Base-by-base conservation (phyloP, 768 basidiomycete species). In the Russula brevipes region DNA sequence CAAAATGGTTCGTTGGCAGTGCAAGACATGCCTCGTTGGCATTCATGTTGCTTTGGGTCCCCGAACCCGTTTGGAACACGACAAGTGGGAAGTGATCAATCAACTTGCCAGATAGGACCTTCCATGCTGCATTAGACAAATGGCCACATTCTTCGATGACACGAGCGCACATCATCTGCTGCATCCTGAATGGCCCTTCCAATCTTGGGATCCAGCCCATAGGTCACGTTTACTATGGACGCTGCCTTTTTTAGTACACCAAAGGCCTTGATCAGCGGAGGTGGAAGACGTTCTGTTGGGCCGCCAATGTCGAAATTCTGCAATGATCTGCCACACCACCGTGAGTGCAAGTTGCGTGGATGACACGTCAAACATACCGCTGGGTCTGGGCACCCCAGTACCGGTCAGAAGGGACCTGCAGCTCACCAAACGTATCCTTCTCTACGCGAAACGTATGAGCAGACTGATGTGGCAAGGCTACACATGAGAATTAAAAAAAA, bases 381-480 rank as follows among this genome's bases (percentile, higher is more conserved):
- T 98, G 96, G 14, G 97, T 99, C 76, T 98, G 97, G 17, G 95
- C 95, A 63, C 97, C 97, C 94, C 95, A 99, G 77, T 98, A 98
- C 61, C 88, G 84, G 63, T 90, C 86, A 16, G 82, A 83, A 31
- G 90, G 89, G 31, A 99, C 97, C 69, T 89, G 82, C 45, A 99
- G 84, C 64, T 94, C 91, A 39, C 97, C 97, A 73, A 99, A 98
- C 3, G 97, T 98, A 75, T 98, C 97, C 68, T 80, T 86, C 76
- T 99, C 96, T 30, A 80, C 78, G 62, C 95, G 89, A 74, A 82
- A 87, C 38, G 76, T 73, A 69, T 82, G 78, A 61, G 81, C 78
- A 35, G 79, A 74, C 79, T 80, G 57, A 5, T 41, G 36, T 38
- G 17, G 12, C 14, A 33, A 30, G 5, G 42, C 41, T 38, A 58